phyloP scores from a whole-genome alignment of 495 filamentous ascomycete species.

The Aspergillus diversus region DNA sequence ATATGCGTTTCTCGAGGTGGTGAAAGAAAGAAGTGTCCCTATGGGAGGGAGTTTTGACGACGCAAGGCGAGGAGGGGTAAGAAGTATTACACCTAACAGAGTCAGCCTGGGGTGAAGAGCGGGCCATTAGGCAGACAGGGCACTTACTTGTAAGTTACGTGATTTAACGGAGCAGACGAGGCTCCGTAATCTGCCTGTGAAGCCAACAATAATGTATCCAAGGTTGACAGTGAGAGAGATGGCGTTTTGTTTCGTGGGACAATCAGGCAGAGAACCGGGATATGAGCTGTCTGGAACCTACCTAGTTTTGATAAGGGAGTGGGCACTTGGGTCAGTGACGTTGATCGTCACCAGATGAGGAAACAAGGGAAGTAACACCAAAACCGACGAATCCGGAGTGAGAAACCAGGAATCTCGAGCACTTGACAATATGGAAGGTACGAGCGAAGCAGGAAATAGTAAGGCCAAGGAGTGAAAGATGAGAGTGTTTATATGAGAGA shows the following conservation, averaged over 20 bases:
- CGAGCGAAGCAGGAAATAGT: too few species aligned
- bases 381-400: not conserved
- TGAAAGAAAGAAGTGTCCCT: not conserved
- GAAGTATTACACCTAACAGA: constrained; percentile 16
- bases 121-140: constrained; percentile 28
- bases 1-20: not conserved
- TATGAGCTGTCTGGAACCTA: constrained; percentile 7
- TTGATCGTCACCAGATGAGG: not conserved
- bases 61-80: constrained; percentile 32
- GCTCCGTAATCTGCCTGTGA: not conserved
- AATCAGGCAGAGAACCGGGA: not conserved
- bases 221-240: not conserved
- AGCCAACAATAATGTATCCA: not conserved
- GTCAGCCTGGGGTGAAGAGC: constrained; percentile 28
- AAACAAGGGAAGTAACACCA: constrained; percentile 1
- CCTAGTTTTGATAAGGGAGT: not conserved
- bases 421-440: too few species aligned
- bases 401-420: too few species aligned
- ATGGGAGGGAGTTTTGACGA: constrained; percentile 3
- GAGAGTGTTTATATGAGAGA: too few species aligned
- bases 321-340: not conserved
- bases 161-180: not conserved
- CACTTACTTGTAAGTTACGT: constrained; percentile 6
- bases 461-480: too few species aligned
- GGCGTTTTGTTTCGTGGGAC: not conserved